These are phyloP conservation scores for Spinacia oleracea DNA, from an alignment of 179 eudicot genomes.

Conservation along the genomic window DNA sequence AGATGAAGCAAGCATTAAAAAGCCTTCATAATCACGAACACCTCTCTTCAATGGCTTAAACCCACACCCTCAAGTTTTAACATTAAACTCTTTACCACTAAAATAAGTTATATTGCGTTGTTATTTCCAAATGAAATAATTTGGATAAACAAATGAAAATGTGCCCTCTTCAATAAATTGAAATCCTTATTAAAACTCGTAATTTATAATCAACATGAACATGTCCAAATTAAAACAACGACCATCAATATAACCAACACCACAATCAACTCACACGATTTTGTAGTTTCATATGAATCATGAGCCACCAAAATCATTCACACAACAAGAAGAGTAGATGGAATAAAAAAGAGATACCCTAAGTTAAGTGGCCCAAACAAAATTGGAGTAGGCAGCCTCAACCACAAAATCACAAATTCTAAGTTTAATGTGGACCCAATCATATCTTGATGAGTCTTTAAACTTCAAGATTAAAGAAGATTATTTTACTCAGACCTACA, in stretches of 20 bases:
- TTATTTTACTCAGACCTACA: neutral
- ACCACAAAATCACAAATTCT: constrained; percentile 1
- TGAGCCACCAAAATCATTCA: neutral
- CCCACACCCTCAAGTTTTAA: no score
- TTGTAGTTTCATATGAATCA: neutral
- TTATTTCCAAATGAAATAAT: no score
- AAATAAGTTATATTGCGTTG: no score
- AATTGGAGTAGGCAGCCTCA: neutral
- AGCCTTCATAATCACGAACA: no score
- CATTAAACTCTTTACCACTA: no score
- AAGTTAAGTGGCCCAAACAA: constrained; percentile 3
- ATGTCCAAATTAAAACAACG: no score
- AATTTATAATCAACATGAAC: no score
- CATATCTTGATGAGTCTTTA: constrained; percentile 4
- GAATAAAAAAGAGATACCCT: neutral
- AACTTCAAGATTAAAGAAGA: neutral
- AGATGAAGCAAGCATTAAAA: no score
- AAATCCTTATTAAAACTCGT: no score
- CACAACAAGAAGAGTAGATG: neutral
- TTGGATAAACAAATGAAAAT: no score
- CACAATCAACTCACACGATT: neutral
- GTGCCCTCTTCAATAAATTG: no score
- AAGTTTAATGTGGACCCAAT: neutral
- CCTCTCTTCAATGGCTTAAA: no score
- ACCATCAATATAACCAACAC: neutral